Base-by-base conservation (phyloP, 805 yeast species). In the Metschnikowia kofuensis region DNA sequence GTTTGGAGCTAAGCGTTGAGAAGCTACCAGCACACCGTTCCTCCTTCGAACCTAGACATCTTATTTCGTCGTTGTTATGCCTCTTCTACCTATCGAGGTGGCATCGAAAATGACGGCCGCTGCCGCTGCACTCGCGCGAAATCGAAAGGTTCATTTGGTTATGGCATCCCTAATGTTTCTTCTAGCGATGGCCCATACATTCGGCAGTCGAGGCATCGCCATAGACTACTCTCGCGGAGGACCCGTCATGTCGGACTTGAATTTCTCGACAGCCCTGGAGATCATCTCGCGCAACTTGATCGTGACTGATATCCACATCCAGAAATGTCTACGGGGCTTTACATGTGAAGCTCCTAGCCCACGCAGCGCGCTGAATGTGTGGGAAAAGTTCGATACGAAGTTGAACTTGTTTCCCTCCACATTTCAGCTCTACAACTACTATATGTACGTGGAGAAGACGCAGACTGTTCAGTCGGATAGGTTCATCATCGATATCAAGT, bases 301-400 rank as follows among this genome's bases (percentile, higher is more conserved):
- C 16, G 59, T 56, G 13, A 36, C 57, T 1, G 58, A 56, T 31
- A 49, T 56, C 35, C 40, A 48, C 12, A 47, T 56, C 34, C 45
- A 31, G 14, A 44, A 47, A 10, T 56, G 60, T 38, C 16, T 55
- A 7, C 55, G 55, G 8, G 60, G 60, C 12, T 56, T 56, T 29
- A 21, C 49, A 9, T 56, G 60, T 31, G 34, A 28, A 10, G 43
- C 28, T 6, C 55, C 57, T 2, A 15, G 9, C 31, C 30, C 11
- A 4, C 40, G 34, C 13, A 36, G 26, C 43, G 27, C 42, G 29
- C 42, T 30, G 35, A 30, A 45, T 4, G 31, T 14, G n/a, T 55
- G 57, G 57, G 51, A 47, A 36, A 45, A 34, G 34, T 29, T 47
- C 16, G 55, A 53, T 28, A 35, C 50, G 13, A 46, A 47, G 35